A percentile compares a stretch with the other conserved stretches of the same genome.
Evolutionary conservation across 805 yeast genomes (phyloP).

Genomic region (Yarrowia keelungensis): DNA sequence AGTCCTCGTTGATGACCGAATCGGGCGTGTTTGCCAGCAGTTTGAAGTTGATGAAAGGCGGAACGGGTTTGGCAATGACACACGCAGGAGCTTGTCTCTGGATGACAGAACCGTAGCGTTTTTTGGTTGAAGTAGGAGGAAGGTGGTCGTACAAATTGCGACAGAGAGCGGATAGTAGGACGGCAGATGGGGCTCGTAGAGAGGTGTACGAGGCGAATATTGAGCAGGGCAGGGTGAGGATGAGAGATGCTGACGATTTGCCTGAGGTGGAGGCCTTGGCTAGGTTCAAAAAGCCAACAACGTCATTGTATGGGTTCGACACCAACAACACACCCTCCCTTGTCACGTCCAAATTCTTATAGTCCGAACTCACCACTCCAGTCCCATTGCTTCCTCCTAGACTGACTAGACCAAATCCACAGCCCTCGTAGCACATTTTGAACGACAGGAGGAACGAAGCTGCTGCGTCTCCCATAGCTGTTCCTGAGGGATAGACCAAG

Average conservation of each 20-base stretch:
- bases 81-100: constrained; percentile 46
- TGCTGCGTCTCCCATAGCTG: constrained; percentile 44
- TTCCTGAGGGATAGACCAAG: constrained; percentile 46
- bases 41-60: constrained; percentile 47
- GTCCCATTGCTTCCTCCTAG: constrained; percentile 36
- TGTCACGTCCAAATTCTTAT: constrained; percentile 2
- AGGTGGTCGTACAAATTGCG: constrained; percentile 17
- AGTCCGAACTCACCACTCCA: constrained; percentile 10
- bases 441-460: constrained; percentile 44
- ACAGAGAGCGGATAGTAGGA: neutral
- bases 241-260: neutral
- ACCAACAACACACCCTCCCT: neutral
- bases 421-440: constrained; percentile 50
- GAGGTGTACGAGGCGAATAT: constrained; percentile 1
- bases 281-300: neutral
- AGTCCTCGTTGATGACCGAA: constrained; percentile 64
- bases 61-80: constrained; percentile 50
- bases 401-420: constrained; percentile 48
- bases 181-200: constrained; percentile 4
- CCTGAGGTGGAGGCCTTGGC: neutral
- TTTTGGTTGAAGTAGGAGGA: neutral
- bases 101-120: constrained; percentile 7
- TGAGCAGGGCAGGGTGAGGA: constrained; percentile 7
- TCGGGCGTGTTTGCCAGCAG: constrained; percentile 45
- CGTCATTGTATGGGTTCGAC: constrained; percentile 12